Conservation (phyloP, 257 asterid species). For the Primulina huaijiensis region DNA sequence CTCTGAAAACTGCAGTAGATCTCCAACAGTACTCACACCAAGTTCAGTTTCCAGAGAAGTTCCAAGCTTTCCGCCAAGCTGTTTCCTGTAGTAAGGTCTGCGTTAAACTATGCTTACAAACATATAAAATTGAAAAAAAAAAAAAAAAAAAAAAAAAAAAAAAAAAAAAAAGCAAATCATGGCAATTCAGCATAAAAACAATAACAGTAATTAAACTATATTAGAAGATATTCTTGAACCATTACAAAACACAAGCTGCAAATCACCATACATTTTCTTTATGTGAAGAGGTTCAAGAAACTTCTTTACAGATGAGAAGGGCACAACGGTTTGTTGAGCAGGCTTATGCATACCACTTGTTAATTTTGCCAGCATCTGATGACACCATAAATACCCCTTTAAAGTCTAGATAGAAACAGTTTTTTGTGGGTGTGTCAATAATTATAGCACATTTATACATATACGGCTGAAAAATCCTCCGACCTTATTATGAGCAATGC, state of each 20-base stretch:
- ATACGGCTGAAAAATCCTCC: conserved; percentile 17
- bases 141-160: conserved; percentile 4
- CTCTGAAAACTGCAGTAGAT: conserved; percentile 75
- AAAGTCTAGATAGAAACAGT: conserved; percentile 21
- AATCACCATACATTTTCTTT: conserved; percentile 68
- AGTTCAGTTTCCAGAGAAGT: conserved; percentile 75
- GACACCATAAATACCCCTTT: conserved; percentile 27
- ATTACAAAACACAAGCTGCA: conserved; percentile 12
- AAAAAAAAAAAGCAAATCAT: conserved; percentile 8
- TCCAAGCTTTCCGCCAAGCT: conserved; percentile 98
- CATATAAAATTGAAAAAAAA: conserved; percentile 12
- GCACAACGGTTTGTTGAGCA: conserved; percentile 94
- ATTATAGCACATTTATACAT: background rate
- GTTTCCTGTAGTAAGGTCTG: conserved; percentile 63
- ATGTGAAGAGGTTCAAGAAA: conserved; percentile 76
- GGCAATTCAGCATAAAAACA: conserved; percentile 4
- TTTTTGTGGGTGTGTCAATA: background rate
- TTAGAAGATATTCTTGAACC: background rate
- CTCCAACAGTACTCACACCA: conserved; percentile 82
- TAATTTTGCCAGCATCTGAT: conserved; percentile 94
- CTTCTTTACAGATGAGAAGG: conserved; percentile 57
- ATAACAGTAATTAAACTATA: conserved; percentile 2
- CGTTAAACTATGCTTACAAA: conserved; percentile 1
- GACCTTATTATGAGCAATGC: conserved; percentile 96
- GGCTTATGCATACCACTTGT: conserved; percentile 98